Base-by-base conservation (phyloP, 2,329 filamentous ascomycete species). In the Cladosporium sp. region DNA sequence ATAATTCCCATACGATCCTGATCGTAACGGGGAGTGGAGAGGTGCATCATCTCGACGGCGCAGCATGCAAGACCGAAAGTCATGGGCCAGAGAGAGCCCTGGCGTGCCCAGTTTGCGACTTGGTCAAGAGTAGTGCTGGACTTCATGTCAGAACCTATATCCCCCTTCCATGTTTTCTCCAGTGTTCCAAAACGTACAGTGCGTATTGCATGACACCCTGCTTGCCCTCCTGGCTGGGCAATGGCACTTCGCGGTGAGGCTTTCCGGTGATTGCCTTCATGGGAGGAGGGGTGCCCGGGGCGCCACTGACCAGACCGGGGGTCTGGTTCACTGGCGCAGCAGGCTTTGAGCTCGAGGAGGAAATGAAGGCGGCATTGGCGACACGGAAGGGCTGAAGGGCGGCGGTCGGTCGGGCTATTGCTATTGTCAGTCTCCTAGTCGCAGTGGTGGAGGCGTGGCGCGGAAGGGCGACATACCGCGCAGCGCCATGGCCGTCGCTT, bases 11-110 rank as follows among this genome's bases (percentile, higher is more conserved):
- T 80, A 37, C 91, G 85, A 76, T 96, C 90, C 72, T 94, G 89
- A 70, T 95, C 90, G 83, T 95, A 94, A 37, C 90, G 87, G 12
- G 90, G 90, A 60, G 89, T 91, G 36, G 90, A 94, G 20, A 91
- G 80, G 73, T 93, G 89, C 90, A 95, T 95, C 90, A 95, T 95
- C 74, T 95, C 90, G 71, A 95, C 78, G 74, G 88, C 90, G 75
- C 90, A 95, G 82, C 90, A 95, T 69, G 90, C 90, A 51, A 94
- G 87, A 56, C 88, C 90, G 73, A 95, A 95, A 51, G 89, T 91
- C 83, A 95, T 87, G 65, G 90, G 90, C 90, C 90, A 95, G 56
- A 94, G 80, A 17, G 90, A 95, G 58, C 86, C 84, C 76, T 94
- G 89, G 53, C 90, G 86, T 37, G 85, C 88, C 90, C 90, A 95